Conservation (phyloP, 805 yeast species). For the Yamadazyma nakazawae region DNA sequence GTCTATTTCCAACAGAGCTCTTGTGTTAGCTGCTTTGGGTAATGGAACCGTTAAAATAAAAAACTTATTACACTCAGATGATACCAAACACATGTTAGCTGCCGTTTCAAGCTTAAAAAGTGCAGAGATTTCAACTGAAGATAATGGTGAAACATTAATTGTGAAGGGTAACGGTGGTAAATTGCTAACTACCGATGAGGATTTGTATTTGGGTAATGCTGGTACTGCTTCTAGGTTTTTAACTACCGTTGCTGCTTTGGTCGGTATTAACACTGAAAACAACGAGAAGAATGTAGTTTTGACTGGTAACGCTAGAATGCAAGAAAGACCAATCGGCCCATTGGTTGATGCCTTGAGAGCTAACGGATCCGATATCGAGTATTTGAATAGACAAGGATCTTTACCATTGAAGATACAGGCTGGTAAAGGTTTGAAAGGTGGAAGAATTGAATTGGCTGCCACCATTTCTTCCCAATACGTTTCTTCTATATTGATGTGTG, state of each 20-base stretch:
- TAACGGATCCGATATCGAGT: slow-evolving; percentile 76
- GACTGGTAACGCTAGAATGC: slow-evolving; percentile 97
- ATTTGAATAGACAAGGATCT: slow-evolving; percentile 73
- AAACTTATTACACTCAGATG: slow-evolving; percentile 92
- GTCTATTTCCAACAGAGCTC: slow-evolving; percentile 93
- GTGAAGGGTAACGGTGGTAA: slow-evolving; percentile 84
- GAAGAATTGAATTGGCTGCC: slow-evolving; percentile 89
- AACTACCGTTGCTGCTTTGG: slow-evolving; percentile 89
- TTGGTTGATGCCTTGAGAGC: slow-evolving; percentile 83
- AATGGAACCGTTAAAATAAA: slow-evolving; percentile 77
- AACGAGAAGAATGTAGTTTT: slow-evolving; percentile 49
- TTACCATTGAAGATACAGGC: slow-evolving; percentile 75
- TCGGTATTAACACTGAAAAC: slow-evolving; percentile 37
- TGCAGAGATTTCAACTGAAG: slow-evolving; percentile 78
- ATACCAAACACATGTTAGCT: slow-evolving; percentile 88
- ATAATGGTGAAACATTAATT: slow-evolving; percentile 85
- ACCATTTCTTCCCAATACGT: slow-evolving; percentile 97
- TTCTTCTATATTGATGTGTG: slow-evolving; percentile 93
- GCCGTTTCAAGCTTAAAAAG: slow-evolving; percentile 81
- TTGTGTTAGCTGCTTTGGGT: slow-evolving; percentile 89
- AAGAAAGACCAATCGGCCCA: slow-evolving; percentile 95
- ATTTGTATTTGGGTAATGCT: slow-evolving; percentile 90
- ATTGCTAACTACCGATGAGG: slow-evolving; percentile 58
- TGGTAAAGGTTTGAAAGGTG: slow-evolving; percentile 77
- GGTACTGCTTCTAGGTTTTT: slow-evolving; percentile 97